Conservation (phyloP, 106 monocot genomes). For the Dendrobium huoshanense region DNA sequence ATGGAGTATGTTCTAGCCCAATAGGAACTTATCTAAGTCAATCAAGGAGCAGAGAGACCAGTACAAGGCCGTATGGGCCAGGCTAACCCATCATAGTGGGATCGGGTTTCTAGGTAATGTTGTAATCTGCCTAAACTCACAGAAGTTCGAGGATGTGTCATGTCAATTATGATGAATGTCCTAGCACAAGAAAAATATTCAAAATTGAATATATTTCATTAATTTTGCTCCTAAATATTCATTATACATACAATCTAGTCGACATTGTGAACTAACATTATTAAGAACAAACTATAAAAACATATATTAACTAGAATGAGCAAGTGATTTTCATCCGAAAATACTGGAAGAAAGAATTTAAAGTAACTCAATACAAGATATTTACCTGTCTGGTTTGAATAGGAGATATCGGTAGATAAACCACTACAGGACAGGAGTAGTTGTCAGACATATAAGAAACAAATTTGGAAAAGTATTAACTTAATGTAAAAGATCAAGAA, state of each 20-base stretch:
- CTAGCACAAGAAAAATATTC: neutral
- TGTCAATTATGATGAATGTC: too few relatives aligned
- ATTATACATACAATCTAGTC: neutral
- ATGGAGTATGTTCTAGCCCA: too few relatives aligned
- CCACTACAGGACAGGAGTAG: slow-evolving; percentile 42
- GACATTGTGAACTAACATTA: neutral
- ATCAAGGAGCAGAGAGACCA: too few relatives aligned
- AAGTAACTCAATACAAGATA: neutral
- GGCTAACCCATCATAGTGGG: too few relatives aligned
- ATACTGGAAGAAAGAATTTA: neutral
- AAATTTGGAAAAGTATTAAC: neutral
- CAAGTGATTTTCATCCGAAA: neutral
- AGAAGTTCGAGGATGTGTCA: too few relatives aligned
- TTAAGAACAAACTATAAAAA: neutral
- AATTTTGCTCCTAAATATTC: neutral
- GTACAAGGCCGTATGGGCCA: too few relatives aligned
- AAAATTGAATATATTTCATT: neutral
- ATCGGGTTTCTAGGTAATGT: too few relatives aligned
- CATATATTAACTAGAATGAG: neutral
- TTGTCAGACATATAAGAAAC: neutral
- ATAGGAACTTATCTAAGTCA: too few relatives aligned
- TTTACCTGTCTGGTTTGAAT: slow-evolving; percentile 90
- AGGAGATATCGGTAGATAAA: slow-evolving; percentile 84
- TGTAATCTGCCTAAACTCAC: too few relatives aligned
- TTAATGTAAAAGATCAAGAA: neutral